Base-by-base conservation (phyloP, 2,329 filamentous ascomycete genomes). In the Colletotrichum sp. region DNA sequence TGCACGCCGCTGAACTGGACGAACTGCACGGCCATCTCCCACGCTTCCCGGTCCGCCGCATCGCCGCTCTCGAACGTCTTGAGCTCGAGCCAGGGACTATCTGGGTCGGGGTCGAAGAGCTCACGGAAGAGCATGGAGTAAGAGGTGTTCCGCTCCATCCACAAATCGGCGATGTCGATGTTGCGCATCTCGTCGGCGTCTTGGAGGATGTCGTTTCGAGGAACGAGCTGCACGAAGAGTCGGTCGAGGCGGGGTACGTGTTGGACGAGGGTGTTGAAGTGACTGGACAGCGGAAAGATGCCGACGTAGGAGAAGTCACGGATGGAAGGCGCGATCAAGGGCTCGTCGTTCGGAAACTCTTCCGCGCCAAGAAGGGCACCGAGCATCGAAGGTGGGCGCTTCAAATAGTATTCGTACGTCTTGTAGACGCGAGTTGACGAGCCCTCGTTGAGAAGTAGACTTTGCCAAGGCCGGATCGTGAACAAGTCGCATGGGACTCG, bases 381-480 rank as follows among this genome's bases (percentile, higher is more conserved):
- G 2, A 95, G 84, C 72, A 94, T 87, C 16, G 92, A 92, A 0
- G 92, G 93, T 8, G 93, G 89, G 2, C 88, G 87, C 60, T 92
- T 91, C 44, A 92, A 87, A 80, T 93, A 95, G 84, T 93, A 95
- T 79, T 95, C 92, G 81, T 95, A 94, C 6, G 91, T 92, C 63
- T 90, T 89, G 84, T 95, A 96, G 8, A 92, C 93, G 73, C 89
- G 89, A n/a, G 94, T 89, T 6, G 92, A 95, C 0, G 93, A 95
- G 10, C 94, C 93, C 84, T 96, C 94, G 81, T 96, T 96, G 78
- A 95, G 90, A 3, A 90, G 85, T 1, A 95, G 80, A 21, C 90
- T 88, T 0, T 87, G 88, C 94, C 95, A 96, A 3, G 90, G 89
- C 2, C 90, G 88, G n/a, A 90, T 85, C 30, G 88, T 88, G 60